Conservation (phyloP, 2,329 filamentous ascomycete genomes). For the Ceratocystis ficicola region DNA sequence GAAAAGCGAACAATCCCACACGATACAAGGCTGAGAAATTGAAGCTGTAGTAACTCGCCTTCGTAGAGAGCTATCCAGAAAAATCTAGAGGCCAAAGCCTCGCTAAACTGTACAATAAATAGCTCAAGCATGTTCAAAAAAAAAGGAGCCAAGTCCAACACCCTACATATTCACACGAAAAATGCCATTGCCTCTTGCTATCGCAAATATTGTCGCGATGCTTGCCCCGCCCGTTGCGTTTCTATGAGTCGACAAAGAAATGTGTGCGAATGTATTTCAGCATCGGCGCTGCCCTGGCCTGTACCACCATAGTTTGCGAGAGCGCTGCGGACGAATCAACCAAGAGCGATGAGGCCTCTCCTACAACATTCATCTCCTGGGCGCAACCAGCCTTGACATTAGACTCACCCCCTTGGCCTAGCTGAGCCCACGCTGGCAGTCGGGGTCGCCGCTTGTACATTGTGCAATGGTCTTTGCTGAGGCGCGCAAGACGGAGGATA, state of each 20-base stretch:
- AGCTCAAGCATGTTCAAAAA: background rate
- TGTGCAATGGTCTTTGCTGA: constrained; percentile 46
- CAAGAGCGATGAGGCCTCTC: constrained; percentile 43
- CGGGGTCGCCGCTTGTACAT: constrained; percentile 40
- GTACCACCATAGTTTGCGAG: constrained; percentile 40
- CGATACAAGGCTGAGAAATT: background rate
- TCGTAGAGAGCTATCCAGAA: too few species aligned
- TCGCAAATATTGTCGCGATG: constrained; percentile 37
- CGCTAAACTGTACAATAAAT: background rate
- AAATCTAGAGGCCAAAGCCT: background rate
- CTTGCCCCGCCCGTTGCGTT: constrained; percentile 36
- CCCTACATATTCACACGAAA: constrained; percentile 19
- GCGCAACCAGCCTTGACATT: constrained; percentile 47
- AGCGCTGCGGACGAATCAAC: constrained; percentile 33
- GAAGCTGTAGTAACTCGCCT: too few species aligned
- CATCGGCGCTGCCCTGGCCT: constrained; percentile 35
- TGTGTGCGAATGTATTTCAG: constrained; percentile 31
- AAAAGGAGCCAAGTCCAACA: background rate
- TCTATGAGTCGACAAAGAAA: constrained; percentile 27
- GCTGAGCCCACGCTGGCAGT: constrained; percentile 42
- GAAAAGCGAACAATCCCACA: background rate
- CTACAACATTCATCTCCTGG: constrained; percentile 48
- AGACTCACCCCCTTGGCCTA: constrained; percentile 40
- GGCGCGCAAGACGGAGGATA: constrained; percentile 37
- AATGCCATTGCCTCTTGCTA: constrained; percentile 26